Conservation (phyloP, 257 asterid species). For the Gentiana macrophylla region DNA sequence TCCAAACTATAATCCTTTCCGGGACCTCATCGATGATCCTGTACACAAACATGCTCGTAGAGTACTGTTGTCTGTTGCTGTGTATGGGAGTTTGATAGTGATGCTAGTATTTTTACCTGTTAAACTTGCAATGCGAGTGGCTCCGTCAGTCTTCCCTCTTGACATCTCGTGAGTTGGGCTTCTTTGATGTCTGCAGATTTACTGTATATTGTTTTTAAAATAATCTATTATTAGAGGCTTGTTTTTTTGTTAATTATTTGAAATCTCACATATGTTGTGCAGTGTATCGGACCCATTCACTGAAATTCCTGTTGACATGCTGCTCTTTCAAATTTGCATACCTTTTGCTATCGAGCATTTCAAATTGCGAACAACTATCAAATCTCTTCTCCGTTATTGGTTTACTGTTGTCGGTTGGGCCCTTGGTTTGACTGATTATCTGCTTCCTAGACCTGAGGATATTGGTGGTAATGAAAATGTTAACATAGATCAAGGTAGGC, state of each 20-base stretch:
- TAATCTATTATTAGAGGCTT: not conserved
- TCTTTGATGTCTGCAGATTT: not conserved
- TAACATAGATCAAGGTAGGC: constrained; percentile 60
- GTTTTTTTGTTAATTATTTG: not conserved
- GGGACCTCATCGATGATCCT: constrained; percentile 97
- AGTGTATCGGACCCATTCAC: constrained; percentile 97
- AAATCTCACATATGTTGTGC: constrained; percentile 15
- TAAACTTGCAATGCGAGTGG: constrained; percentile 85
- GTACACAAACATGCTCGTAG: constrained; percentile 99
- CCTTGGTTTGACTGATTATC: constrained; percentile 78
- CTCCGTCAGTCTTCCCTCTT: constrained; percentile 86
- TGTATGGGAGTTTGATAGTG: constrained; percentile 93
- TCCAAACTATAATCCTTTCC: constrained; percentile 97
- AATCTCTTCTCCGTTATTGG: constrained; percentile 89
- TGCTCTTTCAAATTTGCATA: constrained; percentile 95
- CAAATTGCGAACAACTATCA: constrained; percentile 81
- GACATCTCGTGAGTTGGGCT: constrained; percentile 81
- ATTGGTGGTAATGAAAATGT: constrained; percentile 66
- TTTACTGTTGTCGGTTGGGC: constrained; percentile 97
- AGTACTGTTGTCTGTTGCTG: constrained; percentile 86
- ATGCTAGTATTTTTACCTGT: constrained; percentile 96
- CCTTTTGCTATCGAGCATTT: constrained; percentile 98
- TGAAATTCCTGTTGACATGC: constrained; percentile 98
- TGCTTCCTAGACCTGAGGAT: constrained; percentile 87
- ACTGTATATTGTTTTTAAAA: not conserved